Evolutionary conservation across 1,284 basidiomycete species (phyloP).

Genomic region (Rhodotorula sp.): DNA sequence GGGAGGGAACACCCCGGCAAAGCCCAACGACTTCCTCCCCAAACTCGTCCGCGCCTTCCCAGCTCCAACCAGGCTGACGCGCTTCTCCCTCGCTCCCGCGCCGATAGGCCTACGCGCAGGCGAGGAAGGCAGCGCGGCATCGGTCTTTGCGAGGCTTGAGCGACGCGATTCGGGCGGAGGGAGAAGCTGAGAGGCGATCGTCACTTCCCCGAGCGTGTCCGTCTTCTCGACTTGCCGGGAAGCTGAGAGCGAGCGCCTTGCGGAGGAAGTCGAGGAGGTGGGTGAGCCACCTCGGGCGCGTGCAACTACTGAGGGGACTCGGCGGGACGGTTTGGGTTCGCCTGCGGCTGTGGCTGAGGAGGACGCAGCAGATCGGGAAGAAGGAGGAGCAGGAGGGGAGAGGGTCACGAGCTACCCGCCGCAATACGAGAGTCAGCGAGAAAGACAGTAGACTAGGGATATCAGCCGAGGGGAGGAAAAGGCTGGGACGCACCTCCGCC

Average conservation of each 20-base stretch:
- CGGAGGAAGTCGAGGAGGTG: not conserved
- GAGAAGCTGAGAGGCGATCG: not conserved
- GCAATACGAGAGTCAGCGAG: not conserved
- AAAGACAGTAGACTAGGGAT: no score
- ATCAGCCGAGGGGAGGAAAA: not conserved
- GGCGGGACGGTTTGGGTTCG: not conserved
- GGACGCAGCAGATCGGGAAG: not conserved
- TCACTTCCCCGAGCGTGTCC: no score
- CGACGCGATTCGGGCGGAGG: not conserved
- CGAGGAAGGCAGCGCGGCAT: not conserved
- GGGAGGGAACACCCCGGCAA: not conserved
- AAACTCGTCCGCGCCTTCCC: not conserved
- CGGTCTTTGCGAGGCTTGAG: no score
- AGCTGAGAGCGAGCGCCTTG: not conserved
- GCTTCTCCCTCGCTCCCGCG: not conserved
- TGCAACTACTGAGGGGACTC: constrained; percentile 14
- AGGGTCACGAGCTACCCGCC: not conserved
- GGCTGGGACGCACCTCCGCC: constrained; percentile 19
- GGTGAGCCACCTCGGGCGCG: not conserved
- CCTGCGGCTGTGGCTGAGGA: not conserved
- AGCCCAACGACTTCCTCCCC: not conserved
- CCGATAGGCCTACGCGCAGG: constrained; percentile 9
- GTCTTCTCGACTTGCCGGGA: not conserved
- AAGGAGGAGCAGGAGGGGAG: not conserved
- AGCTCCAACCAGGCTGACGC: not conserved